Evolutionary conservation across 768 basidiomycete species (phyloP), one percentile per base, ranked within the genome.

Genomic region (Strobilomyces confusus): DNA sequence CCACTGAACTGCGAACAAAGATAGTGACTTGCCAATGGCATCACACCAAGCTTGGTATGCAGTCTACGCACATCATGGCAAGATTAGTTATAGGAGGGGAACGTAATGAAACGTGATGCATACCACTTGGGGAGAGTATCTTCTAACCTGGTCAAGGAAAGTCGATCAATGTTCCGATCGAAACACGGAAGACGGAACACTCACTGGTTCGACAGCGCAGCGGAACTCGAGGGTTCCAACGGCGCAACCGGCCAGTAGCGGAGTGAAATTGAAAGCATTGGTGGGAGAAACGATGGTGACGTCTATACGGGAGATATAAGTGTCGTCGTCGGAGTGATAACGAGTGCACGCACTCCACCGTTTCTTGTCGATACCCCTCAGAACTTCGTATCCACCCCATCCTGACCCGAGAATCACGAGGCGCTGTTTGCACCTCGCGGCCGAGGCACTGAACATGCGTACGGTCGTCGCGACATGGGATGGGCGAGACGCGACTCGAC

Each of bases 191-290:
- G 23, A 44, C 36, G 19, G 26, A 58, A 37, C 44, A 54, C 86
- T 60, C 46, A 91, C 90, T 1, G 90, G 82, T 68, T 94, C 92
- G 32, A 92, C 75, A 0, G 89, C 86, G 61, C 86, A 84, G 23
- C 90, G 75, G 63, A 86, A 91, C 58, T 92, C 90, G 44, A 95
- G 73, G 7, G 92, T 92, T 3, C 92, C 92, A 23, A 92, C 89
- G 4, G 89, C 80, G 53, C 86, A 76, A 38, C 74, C 67, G 0
- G 81, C 80, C 6, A 83, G 65, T 17, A 82, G 62, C 2, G 80
- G 80, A 34, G 74, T 71, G 30, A 69, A 75, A 42, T 73, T 73
- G 64, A 73, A 73, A 34, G 70, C 61, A 19, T 73, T 70, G 33
- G 75, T 84, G 0, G 88, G 85, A 6, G 86, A 86, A 23, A 89